These are phyloP conservation scores for Teratosphaeria gauchensis DNA, from an alignment of 2,329 filamentous ascomycete species.

Conservation along the genomic window DNA sequence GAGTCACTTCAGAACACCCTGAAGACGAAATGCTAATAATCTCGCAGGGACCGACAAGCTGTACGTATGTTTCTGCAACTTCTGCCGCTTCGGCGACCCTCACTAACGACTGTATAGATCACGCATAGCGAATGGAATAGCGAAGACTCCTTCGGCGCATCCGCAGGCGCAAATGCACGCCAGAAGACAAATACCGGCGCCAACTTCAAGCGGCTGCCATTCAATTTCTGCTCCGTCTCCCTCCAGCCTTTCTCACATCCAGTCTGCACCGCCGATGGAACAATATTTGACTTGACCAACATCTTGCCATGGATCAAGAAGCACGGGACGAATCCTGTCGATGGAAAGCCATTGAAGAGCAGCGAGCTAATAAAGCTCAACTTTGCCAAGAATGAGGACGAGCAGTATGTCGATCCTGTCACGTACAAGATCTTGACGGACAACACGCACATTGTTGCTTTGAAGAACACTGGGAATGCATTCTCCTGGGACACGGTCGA, in stretches of 20 bases:
- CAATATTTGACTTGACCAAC: constrained; percentile 89
- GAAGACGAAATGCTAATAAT: constrained; percentile 5
- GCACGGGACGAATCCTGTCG: constrained; percentile 83
- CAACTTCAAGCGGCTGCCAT: constrained; percentile 80
- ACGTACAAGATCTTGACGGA: constrained; percentile 97
- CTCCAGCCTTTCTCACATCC: constrained; percentile 92
- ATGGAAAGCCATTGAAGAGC: constrained; percentile 66
- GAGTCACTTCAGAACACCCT: not conserved
- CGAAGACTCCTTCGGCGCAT: constrained; percentile 77
- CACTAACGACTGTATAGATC: constrained; percentile 45
- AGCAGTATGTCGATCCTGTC: constrained; percentile 88
- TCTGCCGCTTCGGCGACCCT: not conserved
- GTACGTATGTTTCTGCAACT: constrained; percentile 26
- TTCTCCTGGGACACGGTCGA: constrained; percentile 96
- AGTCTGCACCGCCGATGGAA: constrained; percentile 79
- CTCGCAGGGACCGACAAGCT: constrained; percentile 29
- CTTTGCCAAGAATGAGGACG: constrained; percentile 84
- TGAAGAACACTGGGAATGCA: constrained; percentile 81
- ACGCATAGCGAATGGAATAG: constrained; percentile 98
- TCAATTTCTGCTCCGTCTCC: constrained; percentile 95
- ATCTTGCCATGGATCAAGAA: constrained; percentile 92
- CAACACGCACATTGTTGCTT: constrained; percentile 90
- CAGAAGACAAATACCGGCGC: constrained; percentile 43
- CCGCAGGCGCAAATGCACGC: constrained; percentile 56
- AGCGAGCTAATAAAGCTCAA: constrained; percentile 83